Evolutionary conservation across 1,139 yeast genomes (phyloP).

Genomic region (Torulaspora globosa): DNA sequence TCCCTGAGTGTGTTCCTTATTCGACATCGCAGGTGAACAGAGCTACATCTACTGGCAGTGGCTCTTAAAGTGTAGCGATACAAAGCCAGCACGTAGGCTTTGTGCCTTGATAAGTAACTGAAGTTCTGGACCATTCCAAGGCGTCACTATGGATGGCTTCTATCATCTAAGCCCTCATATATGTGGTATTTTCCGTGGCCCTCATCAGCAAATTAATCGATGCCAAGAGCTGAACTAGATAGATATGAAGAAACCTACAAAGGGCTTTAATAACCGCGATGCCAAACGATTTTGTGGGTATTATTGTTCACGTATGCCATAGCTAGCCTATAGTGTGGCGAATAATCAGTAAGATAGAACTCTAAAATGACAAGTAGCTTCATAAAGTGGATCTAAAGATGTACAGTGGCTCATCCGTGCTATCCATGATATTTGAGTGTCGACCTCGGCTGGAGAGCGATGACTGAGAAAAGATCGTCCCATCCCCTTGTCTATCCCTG

Average conservation of each 20-base stretch:
- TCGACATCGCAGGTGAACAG: slow-evolving; percentile 18
- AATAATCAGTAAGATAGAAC: too few species aligned
- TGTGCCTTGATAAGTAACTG: slow-evolving; percentile 31
- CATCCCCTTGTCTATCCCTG: too few species aligned
- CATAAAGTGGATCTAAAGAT: too few species aligned
- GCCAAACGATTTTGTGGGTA: too few species aligned
- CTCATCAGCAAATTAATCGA: neutral
- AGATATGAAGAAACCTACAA: neutral
- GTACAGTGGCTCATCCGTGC: too few species aligned
- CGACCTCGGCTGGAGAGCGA: too few species aligned
- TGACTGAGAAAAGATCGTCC: too few species aligned
- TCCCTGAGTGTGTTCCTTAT: slow-evolving; percentile 13
- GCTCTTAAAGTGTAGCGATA: slow-evolving; percentile 29
- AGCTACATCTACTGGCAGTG: slow-evolving; percentile 15
- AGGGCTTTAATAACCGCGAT: neutral
- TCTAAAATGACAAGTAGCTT: too few species aligned
- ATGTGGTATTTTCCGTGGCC: neutral
- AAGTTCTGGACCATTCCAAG: slow-evolving; percentile 37
- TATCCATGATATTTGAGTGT: too few species aligned
- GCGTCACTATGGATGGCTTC: neutral
- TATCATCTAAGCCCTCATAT: neutral
- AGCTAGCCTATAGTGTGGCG: too few species aligned
- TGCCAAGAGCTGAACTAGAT: neutral
- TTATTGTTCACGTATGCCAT: too few species aligned
- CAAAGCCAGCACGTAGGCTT: slow-evolving; percentile 24